Evolutionary conservation across 139 green algal genomes (phyloP), one percentile per base, ranked within the genome.

Genomic region (Edaphochlamys debaryana): DNA sequence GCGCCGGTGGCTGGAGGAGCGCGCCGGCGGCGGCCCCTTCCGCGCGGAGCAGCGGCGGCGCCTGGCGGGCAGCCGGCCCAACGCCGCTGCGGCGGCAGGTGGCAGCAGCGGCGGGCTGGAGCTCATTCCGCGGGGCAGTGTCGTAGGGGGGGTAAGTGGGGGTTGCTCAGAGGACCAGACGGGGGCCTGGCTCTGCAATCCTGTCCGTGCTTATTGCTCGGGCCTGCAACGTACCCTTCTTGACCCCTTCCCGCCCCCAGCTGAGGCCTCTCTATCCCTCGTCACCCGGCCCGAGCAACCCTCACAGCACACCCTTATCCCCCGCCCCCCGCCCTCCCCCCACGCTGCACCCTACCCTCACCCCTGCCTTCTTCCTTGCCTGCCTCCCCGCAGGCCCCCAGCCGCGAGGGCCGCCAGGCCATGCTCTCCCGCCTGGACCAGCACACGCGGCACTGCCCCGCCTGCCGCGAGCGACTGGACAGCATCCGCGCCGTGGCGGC

Each of bases 401-500:
- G 15, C 54, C 37, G 54, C 19, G 54, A 52, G 9, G 54, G 13
- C 2, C 72, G 72, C 37, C 4, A 8, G 25, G 17, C 15, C 0
- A 25, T 52, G 36, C 72, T 80, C 11, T 22, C 40, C 72, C 72
- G 72, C 36, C 69, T 69, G 37, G 48, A 80, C 30, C 72, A 80
- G 72, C 72, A 80, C 72, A 80, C 72, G 2, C 72, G 72, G 37
- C 54, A 80, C 72, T 80, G 72, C 72, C 72, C 72, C 23, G 3
- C 13, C 54, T 80, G 72, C 72, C 25, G 23, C 32, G 19, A 22
- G 0, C 36, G 52, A 11, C 54, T 66, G 41, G 54, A 80, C 15
- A n/a, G 40, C 37, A 36, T 68, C 36, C 52, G 38, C 37, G 3
- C 8, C 6, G 2, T 40, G 54, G 37, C 37, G 0, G 72, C 23